phyloP scores from a whole-genome alignment of 1,284 basidiomycete genomes.

The Cryptococcus sp. region DNA sequence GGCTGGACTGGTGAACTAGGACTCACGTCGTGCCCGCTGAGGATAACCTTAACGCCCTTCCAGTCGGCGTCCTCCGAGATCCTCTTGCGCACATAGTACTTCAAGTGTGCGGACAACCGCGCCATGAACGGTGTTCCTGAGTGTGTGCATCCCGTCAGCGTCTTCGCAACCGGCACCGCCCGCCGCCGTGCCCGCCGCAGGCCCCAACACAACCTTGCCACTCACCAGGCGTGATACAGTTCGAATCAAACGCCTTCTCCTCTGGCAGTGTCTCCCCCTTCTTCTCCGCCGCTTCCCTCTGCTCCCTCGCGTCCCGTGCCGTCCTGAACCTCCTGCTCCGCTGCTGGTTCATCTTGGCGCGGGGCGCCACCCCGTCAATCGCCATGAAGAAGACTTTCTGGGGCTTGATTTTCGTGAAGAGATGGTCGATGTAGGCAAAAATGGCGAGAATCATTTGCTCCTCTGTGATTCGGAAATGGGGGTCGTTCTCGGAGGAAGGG shows the following conservation, averaged over 20 bases:
- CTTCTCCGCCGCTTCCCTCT: conserved; percentile 75
- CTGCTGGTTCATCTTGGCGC: conserved; percentile 99
- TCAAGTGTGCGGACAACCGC: conserved; percentile 80
- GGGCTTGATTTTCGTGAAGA: conserved; percentile 96
- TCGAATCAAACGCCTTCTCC: conserved; percentile 95
- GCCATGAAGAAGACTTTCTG: conserved; percentile 98
- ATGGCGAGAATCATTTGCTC: conserved; percentile 97
- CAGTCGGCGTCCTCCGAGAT: conserved; percentile 93
- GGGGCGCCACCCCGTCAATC: conserved; percentile 94
- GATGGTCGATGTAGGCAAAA: conserved; percentile 93
- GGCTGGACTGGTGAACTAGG: not conserved
- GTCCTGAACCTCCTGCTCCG: conserved; percentile 90
- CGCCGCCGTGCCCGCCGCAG: not conserved
- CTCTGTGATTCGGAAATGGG: conserved; percentile 91
- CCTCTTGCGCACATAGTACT: conserved; percentile 97
- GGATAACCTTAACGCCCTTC: conserved; percentile 84
- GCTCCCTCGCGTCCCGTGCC: conserved; percentile 86
- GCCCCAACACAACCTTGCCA: conserved; percentile 8
- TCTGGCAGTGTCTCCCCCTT: conserved; percentile 90
- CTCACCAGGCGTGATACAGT: conserved; percentile 96
- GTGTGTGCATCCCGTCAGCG: not conserved
- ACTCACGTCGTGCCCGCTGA: conserved; percentile 88
- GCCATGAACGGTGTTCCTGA: conserved; percentile 93
- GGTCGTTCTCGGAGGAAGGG: conserved; percentile 69
- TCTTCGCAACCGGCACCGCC: conserved; percentile 1